Percentiles rank a stretch among this genome's conserved stretches.
These are phyloP conservation scores for Moniliella sp. DNA, from an alignment of 1,284 basidiomycete genomes.

Conservation along the genomic window DNA sequence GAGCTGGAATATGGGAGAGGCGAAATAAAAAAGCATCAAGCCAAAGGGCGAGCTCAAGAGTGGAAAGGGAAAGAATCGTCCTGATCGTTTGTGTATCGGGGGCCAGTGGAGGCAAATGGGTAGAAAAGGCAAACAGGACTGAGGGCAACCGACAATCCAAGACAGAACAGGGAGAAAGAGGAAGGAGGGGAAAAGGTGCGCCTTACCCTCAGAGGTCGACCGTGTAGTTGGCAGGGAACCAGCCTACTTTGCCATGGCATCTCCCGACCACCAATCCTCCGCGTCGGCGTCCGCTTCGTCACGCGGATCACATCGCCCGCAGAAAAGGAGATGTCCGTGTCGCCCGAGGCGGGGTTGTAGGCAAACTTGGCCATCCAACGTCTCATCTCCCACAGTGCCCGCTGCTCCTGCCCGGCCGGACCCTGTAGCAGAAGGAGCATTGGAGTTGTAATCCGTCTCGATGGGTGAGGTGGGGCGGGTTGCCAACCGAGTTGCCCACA, in stretches of 20 bases:
- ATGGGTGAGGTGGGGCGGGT: neutral
- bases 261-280: conserved; percentile 21
- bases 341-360: conserved; percentile 19
- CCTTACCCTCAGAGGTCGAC: conserved; percentile 5
- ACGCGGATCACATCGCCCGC: conserved; percentile 28
- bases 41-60: too few species aligned
- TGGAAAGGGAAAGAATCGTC: too few species aligned
- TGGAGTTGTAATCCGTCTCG: neutral
- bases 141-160: too few species aligned
- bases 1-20: too few species aligned
- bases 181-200: too few species aligned
- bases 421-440: neutral
- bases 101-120: too few species aligned
- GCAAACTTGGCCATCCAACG: conserved; percentile 15
- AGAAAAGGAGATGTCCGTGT: conserved; percentile 18
- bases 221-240: conserved; percentile 10
- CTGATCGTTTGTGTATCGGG: too few species aligned
- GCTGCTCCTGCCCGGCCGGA: neutral
- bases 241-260: conserved; percentile 6
- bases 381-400: neutral
- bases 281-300: conserved; percentile 12
- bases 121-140: too few species aligned
- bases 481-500: neutral
- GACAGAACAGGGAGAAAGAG: too few species aligned
- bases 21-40: too few species aligned